Evolutionary conservation across 192 early-diverging fungal species (phyloP).

Genomic region (Piromyces finnis): DNA sequence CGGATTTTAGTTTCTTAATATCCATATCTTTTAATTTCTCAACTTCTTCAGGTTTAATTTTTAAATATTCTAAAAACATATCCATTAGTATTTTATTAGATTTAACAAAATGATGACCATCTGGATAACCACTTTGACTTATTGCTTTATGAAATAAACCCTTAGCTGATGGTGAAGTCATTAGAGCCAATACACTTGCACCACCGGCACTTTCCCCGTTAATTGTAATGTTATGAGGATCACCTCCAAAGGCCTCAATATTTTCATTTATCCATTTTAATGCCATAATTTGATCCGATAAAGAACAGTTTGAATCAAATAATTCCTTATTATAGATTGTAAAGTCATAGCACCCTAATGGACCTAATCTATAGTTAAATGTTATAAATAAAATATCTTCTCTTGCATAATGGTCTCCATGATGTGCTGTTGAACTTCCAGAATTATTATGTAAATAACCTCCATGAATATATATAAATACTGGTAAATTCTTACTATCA

Average conservation of each 20-base stretch:
- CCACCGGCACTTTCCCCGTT: conserved; percentile 32
- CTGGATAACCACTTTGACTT: not conserved
- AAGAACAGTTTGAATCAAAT: conserved; percentile 13
- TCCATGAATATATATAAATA: conserved; percentile 39
- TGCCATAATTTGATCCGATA: conserved; percentile 30
- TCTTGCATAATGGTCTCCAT: conserved; percentile 5
- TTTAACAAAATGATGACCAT: not conserved
- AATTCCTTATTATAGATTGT: not conserved
- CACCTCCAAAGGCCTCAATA: conserved; percentile 33
- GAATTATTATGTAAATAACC: conserved; percentile 26
- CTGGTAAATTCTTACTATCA: conserved; percentile 19
- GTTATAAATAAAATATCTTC: not conserved
- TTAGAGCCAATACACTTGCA: conserved; percentile 1
- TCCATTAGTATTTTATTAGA: not conserved
- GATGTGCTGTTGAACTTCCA: conserved; percentile 8
- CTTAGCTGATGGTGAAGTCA: not conserved
- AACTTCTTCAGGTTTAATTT: not conserved
- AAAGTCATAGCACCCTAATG: conserved; percentile 12
- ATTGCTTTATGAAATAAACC: not conserved
- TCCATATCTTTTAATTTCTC: not conserved
- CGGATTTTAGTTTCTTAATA: not conserved
- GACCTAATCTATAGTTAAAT: conserved; percentile 19
- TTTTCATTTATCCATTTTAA: conserved; percentile 35
- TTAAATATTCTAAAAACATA: not conserved
- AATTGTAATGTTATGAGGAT: conserved; percentile 23